Evolutionary conservation across 106 monocot species (phyloP), one percentile per base, ranked within the genome.

Genomic region (Ottelia alismoides): DNA sequence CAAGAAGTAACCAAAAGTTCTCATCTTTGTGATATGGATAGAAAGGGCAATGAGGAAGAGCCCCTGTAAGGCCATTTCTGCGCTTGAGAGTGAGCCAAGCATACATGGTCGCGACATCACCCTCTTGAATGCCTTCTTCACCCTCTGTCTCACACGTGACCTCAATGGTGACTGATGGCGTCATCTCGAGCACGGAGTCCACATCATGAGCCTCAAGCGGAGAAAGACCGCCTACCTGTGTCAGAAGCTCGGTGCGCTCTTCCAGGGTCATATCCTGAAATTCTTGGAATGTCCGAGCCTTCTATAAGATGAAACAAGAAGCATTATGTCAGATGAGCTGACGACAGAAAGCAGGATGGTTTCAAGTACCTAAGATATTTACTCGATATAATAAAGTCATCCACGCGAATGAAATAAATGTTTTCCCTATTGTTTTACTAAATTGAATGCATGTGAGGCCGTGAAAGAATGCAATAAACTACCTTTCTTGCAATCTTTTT

Each of bases 21-120:
- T 87, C 87, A 55, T 87, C 87, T 65, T 81, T 87, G 68, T 74
- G 64, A 65, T 81, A 87, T 0, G 87, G 87, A 48, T 69, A 87
- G 29, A 69, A 56, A 2, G 87, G 87, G 35, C 55, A 20, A 32
- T 87, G 87, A 45, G 81, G 81, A 31, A 81, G 87, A 51, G 81
- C 87, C 31, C 68, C 87, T 11, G 60, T 69, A 0, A 87, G 55
- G 44, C 87, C 87, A 45, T 87, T 87, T 45, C 72, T 51, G 1
- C 87, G 77, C 1, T 29, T 31, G 43, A 87, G 68, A 16, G 68
- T 65, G 6, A 87, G 75, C 87, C 87, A 87, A 26, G 87, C 71
- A 60, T 78, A 75, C 81, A 87, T 81, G 6, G 87, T 77, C n/a
- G 81, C 81, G 14, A 87, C 24, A 28, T 87, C 87, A n/a, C 86